Evolutionary conservation across 176 grass and related monocot genomes (phyloP).

Genomic region (Lolium rigidum): DNA sequence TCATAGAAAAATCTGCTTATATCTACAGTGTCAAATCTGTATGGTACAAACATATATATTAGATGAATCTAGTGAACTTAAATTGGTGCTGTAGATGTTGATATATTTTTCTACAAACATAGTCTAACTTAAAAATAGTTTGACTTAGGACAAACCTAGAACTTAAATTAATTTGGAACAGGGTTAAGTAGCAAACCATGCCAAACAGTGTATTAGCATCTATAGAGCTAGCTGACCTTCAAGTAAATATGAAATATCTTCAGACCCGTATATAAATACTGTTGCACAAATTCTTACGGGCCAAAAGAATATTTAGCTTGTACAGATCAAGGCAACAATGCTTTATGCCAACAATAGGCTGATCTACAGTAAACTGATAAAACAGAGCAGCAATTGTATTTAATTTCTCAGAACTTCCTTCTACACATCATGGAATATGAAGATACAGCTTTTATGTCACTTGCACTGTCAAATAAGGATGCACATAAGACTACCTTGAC

Average conservation of each 20-base stretch:
- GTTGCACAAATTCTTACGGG: not conserved
- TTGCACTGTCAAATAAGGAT: slow-evolving; percentile 24
- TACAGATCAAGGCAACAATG: slow-evolving; percentile 15
- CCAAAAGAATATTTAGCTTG: not conserved
- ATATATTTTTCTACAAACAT: too few relatives aligned
- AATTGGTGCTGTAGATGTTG: too few relatives aligned
- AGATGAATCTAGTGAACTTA: too few relatives aligned
- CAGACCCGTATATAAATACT: not conserved
- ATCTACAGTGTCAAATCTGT: not conserved
- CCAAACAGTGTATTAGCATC: not conserved
- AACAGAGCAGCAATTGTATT: not conserved
- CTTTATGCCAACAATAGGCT: slow-evolving; percentile 17
- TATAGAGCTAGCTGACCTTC: slow-evolving; percentile 4
- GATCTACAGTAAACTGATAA: slow-evolving; percentile 22
- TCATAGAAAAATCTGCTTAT: not conserved
- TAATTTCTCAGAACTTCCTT: slow-evolving; percentile 3
- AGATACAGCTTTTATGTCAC: slow-evolving; percentile 17
- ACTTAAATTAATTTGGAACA: too few relatives aligned
- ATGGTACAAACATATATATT: not conserved
- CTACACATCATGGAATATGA: slow-evolving; percentile 25
- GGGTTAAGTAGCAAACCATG: not conserved
- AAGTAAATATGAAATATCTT: slow-evolving; percentile 19
- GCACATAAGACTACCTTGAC: slow-evolving; percentile 31
- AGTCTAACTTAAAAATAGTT: too few relatives aligned
- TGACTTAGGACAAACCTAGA: too few relatives aligned